These are phyloP conservation scores for Penicillium sp. DNA, from an alignment of 2,329 filamentous ascomycete genomes.

Conservation along the genomic window DNA sequence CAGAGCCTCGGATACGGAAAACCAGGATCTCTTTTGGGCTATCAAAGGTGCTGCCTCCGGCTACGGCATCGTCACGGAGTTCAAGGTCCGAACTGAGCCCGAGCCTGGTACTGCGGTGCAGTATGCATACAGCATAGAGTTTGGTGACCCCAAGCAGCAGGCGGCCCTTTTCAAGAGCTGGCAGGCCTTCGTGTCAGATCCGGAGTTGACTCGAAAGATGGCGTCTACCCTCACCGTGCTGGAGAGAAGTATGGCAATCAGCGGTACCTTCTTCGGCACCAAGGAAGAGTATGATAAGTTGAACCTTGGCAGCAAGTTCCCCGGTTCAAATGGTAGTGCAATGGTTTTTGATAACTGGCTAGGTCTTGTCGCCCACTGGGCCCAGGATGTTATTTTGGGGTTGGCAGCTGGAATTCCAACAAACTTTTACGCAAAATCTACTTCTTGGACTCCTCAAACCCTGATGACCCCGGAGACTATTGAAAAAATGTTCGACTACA, in stretches of 20 bases:
- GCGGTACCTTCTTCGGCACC: slow-evolving; percentile 1
- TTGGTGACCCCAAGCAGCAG: slow-evolving; percentile 35
- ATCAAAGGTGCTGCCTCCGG: slow-evolving; percentile 39
- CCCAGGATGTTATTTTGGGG: neutral
- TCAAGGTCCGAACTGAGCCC: slow-evolving; percentile 38
- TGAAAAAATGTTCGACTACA: neutral
- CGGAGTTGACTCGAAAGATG: neutral
- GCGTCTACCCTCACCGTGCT: neutral
- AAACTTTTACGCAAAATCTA: neutral
- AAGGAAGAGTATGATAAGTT: slow-evolving; percentile 1
- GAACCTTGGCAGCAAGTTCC: neutral
- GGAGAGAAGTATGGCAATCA: neutral
- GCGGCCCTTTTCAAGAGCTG: neutral
- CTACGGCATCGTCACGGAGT: slow-evolving; percentile 43
- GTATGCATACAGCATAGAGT: slow-evolving; percentile 57
- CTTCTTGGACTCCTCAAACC: neutral
- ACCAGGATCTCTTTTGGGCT: slow-evolving; percentile 38
- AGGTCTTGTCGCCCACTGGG: neutral
- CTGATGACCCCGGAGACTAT: neutral
- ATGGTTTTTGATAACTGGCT: neutral
- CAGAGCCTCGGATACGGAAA: slow-evolving; percentile 28
- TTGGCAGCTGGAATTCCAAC: neutral
- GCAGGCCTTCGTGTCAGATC: neutral
- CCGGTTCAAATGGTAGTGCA: slow-evolving; percentile 42
- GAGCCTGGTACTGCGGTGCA: slow-evolving; percentile 49